A percentile compares a stretch with the other conserved stretches of the same genome.
These are phyloP conservation scores for Geotrichum siamense DNA, from an alignment of 1,139 yeast species.

Conservation along the genomic window DNA sequence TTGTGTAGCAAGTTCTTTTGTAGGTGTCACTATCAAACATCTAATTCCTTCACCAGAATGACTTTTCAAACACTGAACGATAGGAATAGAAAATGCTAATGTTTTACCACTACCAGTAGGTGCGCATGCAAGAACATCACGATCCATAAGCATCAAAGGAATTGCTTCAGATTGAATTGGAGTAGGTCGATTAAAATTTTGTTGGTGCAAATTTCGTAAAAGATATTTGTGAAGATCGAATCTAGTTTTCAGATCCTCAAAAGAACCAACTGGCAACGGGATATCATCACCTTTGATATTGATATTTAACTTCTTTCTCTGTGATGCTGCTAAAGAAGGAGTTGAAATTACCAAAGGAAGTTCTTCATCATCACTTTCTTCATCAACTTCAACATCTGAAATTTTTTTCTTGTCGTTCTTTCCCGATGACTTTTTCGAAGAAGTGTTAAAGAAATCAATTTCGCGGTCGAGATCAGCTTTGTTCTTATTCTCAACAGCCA, in stretches of 20 bases:
- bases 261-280: slow-evolving; percentile 84
- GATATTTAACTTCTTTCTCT: slow-evolving; percentile 50
- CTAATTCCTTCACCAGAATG: slow-evolving; percentile 44
- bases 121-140: slow-evolving; percentile 94
- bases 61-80: slow-evolving; percentile 46
- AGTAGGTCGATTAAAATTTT: slow-evolving; percentile 79
- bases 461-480: slow-evolving; percentile 22
- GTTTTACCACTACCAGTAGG: slow-evolving; percentile 99
- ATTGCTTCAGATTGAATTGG: slow-evolving; percentile 85
- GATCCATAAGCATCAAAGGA: slow-evolving; percentile 54
- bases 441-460: slow-evolving; percentile 24
- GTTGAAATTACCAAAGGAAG: slow-evolving; percentile 45
- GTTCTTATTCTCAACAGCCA: slow-evolving; percentile 12
- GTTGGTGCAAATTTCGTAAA: slow-evolving; percentile 55
- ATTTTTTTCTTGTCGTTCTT: slow-evolving; percentile 39
- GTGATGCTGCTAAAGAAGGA: slow-evolving; percentile 49
- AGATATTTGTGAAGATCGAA: slow-evolving; percentile 59
- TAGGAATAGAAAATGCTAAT: slow-evolving; percentile 88
- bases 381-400: slow-evolving; percentile 19
- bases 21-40: slow-evolving; percentile 83
- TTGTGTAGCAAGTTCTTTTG: slow-evolving; percentile 85
- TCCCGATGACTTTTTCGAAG: slow-evolving; percentile 30
- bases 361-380: slow-evolving; percentile 30
- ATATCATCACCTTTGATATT: slow-evolving; percentile 71
- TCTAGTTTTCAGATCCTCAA: slow-evolving; percentile 65